Evolutionary conservation across 1,284 basidiomycete genomes (phyloP), one percentile per base, ranked within the genome.

Genomic region (Trametes hirsuta): DNA sequence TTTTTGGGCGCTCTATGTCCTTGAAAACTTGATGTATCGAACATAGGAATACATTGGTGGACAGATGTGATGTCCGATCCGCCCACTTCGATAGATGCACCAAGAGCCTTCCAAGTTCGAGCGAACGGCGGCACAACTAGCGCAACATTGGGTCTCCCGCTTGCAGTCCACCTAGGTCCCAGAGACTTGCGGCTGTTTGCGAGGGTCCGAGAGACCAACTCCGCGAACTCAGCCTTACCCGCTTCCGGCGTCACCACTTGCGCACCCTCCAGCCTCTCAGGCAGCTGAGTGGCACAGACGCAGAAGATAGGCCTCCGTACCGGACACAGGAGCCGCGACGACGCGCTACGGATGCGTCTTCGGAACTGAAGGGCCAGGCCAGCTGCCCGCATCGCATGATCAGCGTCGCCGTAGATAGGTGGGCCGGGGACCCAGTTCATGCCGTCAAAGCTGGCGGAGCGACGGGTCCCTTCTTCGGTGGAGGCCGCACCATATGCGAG

Each of bases 351-450:
- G 14, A 14, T 25, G 42, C 58, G 36, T 58, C 58, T 53, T 49
- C 62, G 62, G 56, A 52, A 50, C 48, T 53, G 56, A 54, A 54
- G 34, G 57, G 62, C 55, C 51, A 53, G 58, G 54, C n/a, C 55
- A 57, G 47, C 55, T 60, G 62, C 14, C 58, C 22, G n/a, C 9
- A 48, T 51, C 62, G 12, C 53, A 60, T 63, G 62, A 63, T 63
- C 62, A 52, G 55, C 62, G 54, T 49, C 42, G 62, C 59, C 53
- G 53, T 53, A 49, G 39, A 15, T 45, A 49, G 47, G 8, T 30
- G 47, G 41, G 34, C 54, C 34, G 47, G 44, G 53, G 52, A 35
- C 21, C 52, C 41, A 53, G 42, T 41, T 52, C 21, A 36, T 24
- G 46, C 40, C n/a, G 24, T 57, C 55, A 21, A 9, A 53, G 36